Base-by-base conservation (phyloP, 768 basidiomycete genomes). In the Boletus patriciae region DNA sequence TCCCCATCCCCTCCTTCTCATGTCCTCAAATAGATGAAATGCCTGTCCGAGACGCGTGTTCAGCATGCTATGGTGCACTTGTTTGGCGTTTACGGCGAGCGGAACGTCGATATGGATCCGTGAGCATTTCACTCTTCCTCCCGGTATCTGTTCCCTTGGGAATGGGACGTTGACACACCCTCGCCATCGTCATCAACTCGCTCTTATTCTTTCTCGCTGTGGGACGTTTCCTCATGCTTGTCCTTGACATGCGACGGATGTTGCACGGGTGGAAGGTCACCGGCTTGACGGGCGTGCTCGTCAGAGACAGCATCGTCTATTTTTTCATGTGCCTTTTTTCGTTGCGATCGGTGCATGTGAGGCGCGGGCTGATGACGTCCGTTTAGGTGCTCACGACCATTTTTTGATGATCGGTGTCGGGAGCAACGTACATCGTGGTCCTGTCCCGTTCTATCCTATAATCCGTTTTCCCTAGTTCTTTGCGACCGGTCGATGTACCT, bases 141-240 rank as follows among this genome's bases (percentile, higher is more conserved):
- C 64, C 8, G 65, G n/a, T n/a, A n/a, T n/a, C n/a, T n/a, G n/a
- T n/a, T n/a, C n/a, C n/a, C n/a, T n/a, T n/a, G n/a, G n/a, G n/a
- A n/a, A 46, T 67, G 57, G 57, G n/a, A n/a, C n/a, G n/a, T n/a
- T n/a, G n/a, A n/a, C 52, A 64, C 46, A 54, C 66, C 10, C n/a
- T 53, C 31, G 25, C 21, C 19, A 47, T 67, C 44, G 13, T 47
- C 46, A 16, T 52, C 52, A 54, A 56, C 45, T 15, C 50, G n/a
- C 5, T 66, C 27, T 19, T 67, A 5, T 66, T 66, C 34, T 6
- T 57, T 1, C 54, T 67, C 27, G 66, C 60, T 9, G 19, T 48
- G 15, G 62, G 54, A 18, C 45, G 57, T 1, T 67, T 66, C 23
- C 0, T 50, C 45, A 60, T 56, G 11, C 60, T 58, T 7, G 59